phyloP scores from a whole-genome alignment of 2,329 filamentous ascomycete genomes.

The Colletotrichum zoysiae region DNA sequence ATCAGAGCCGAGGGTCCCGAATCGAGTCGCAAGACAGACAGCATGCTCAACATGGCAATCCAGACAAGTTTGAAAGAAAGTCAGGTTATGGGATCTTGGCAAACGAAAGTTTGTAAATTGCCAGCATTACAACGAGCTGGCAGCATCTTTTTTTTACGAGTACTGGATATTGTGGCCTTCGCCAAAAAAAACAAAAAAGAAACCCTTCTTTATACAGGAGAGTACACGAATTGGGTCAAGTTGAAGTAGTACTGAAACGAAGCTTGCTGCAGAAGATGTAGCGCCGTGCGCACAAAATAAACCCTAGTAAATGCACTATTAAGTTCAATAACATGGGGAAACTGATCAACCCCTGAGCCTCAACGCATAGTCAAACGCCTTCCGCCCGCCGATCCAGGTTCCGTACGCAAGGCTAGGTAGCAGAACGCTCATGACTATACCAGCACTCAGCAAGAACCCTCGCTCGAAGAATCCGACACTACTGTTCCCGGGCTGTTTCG shows the following conservation, averaged over 20 bases:
- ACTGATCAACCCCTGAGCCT: constrained; percentile 11
- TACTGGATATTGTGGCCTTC: too few relatives aligned
- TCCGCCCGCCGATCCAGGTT: constrained; percentile 36
- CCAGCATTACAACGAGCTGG: neutral
- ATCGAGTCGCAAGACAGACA: too few relatives aligned
- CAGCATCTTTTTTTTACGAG: neutral
- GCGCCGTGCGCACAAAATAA: neutral
- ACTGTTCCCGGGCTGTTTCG: constrained; percentile 33
- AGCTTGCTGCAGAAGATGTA: neutral
- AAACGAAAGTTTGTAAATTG: too few relatives aligned
- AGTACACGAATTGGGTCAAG: neutral
- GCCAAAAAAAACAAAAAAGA: neutral
- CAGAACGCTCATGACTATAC: constrained; percentile 33
- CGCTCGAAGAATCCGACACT: constrained; percentile 37
- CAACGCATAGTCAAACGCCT: constrained; percentile 32
- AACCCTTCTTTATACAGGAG: too few relatives aligned
- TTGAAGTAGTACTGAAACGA: neutral
- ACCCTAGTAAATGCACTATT: neutral
- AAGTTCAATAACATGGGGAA: neutral
- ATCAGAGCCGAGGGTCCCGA: constrained; percentile 13
- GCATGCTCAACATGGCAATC: neutral
- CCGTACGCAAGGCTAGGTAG: constrained; percentile 35
- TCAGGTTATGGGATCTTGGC: too few relatives aligned
- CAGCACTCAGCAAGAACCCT: constrained; percentile 31
- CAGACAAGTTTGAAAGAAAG: fast-evolving